A percentile compares a stretch with the other conserved stretches of the same genome.
These are phyloP conservation scores for Trypethelium eluteriae DNA, from an alignment of 495 filamentous ascomycete genomes.

Conservation along the genomic window DNA sequence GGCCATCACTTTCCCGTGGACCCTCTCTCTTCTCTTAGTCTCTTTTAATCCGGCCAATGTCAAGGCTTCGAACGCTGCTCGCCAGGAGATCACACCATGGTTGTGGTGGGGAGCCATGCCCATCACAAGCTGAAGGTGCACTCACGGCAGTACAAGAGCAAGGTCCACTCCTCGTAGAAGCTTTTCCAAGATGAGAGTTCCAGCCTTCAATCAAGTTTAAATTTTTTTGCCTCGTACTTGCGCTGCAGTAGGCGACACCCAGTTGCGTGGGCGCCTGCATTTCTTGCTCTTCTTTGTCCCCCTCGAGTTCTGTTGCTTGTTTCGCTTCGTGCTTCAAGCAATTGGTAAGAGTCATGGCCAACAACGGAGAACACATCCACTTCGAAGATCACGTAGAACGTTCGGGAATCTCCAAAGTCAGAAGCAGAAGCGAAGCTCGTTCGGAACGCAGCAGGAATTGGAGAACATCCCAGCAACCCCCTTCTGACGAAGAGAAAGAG, in stretches of 20 bases:
- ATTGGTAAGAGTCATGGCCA: conserved; percentile 8
- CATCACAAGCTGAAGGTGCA: background rate
- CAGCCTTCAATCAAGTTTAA: background rate
- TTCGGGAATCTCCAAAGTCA: background rate
- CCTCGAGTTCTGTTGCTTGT: background rate
- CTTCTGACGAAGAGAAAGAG: conserved; percentile 11
- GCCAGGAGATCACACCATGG: background rate
- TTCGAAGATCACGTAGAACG: conserved; percentile 8
- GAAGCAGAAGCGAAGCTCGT: conserved; percentile 6
- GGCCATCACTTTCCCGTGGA: background rate
- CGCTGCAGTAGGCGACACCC: background rate
- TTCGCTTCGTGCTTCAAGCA: background rate
- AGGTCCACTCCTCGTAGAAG: background rate
- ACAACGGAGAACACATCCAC: background rate
- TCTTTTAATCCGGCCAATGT: background rate
- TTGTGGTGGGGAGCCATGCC: background rate
- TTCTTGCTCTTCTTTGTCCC: background rate
- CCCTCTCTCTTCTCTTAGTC: background rate
- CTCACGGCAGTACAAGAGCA: background rate
- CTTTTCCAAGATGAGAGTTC: background rate
- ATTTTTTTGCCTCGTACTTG: background rate
- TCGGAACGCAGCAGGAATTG: background rate
- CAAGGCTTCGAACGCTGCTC: no score
- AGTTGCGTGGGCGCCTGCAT: background rate
- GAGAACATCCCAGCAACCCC: background rate